phyloP scores from a whole-genome alignment of 148 eudicot species.

The Rhododendron williamsianum region DNA sequence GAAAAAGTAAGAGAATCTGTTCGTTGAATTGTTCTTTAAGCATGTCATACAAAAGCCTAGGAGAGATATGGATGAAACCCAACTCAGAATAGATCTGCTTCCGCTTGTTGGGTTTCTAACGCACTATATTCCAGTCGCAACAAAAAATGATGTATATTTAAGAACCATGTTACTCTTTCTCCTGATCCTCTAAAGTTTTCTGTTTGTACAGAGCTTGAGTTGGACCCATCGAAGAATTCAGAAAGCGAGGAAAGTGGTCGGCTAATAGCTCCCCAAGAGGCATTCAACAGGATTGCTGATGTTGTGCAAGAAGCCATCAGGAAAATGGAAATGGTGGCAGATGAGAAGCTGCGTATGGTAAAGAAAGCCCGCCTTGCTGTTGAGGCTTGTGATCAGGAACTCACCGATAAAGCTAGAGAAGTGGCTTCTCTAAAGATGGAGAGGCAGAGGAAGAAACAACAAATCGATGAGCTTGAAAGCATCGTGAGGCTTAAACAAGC shows the following conservation, averaged over 20 bases:
- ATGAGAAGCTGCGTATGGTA: constrained; percentile 49
- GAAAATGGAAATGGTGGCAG: constrained; percentile 70
- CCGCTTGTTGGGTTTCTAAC: not conserved
- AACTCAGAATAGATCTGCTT: not conserved
- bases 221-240: constrained; percentile 33
- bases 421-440: constrained; percentile 49
- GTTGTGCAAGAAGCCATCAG: constrained; percentile 63
- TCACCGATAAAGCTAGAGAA: constrained; percentile 56
- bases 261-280: constrained; percentile 59
- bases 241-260: constrained; percentile 42
- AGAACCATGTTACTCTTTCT: not conserved
- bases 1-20: not conserved
- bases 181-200: not conserved
- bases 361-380: constrained; percentile 64
- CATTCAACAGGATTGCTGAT: constrained; percentile 55
- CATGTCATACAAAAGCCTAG: not conserved
- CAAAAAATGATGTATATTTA: not conserved
- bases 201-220: constrained; percentile 39
- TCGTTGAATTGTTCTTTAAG: not conserved
- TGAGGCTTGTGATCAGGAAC: constrained; percentile 61
- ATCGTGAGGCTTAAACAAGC: constrained; percentile 63
- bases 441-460: constrained; percentile 57
- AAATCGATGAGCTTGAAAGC: constrained; percentile 59
- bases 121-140: not conserved
- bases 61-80: not conserved